These are phyloP conservation scores for Cucumis melo DNA, from an alignment of 306 rosid species.

Conservation along the genomic window DNA sequence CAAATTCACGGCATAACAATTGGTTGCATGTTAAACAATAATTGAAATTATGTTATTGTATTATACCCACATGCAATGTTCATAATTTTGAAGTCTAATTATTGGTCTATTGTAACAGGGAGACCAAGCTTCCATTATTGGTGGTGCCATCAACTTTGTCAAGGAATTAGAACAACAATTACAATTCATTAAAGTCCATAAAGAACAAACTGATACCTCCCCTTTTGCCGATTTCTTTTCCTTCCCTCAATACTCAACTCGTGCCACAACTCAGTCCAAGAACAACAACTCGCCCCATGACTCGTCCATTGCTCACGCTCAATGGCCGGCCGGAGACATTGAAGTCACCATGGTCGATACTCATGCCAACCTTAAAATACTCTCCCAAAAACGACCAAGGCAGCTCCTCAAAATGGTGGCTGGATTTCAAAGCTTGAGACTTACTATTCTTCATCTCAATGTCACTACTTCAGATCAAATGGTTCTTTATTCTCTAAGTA, in stretches of 20 bases:
- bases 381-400: constrained; percentile 35
- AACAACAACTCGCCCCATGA: constrained; percentile 6
- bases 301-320: background rate
- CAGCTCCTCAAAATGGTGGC: constrained; percentile 53
- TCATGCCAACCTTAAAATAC: constrained; percentile 73
- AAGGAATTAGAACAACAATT: constrained; percentile 71
- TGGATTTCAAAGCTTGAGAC: constrained; percentile 47
- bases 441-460: constrained; percentile 71
- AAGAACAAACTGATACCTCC: constrained; percentile 8
- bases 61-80: background rate
- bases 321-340: constrained; percentile 46
- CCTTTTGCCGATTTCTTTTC: constrained; percentile 63
- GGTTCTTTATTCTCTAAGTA: constrained; percentile 71
- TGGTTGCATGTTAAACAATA: background rate
- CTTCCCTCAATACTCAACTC: constrained; percentile 68
- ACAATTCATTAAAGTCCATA: constrained; percentile 45
- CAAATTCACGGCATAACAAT: background rate
- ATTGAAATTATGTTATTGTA: background rate
- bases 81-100: background rate
- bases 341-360: constrained; percentile 80
- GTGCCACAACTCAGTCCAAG: constrained; percentile 15
- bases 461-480: constrained; percentile 38
- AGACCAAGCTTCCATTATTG: constrained; percentile 90
- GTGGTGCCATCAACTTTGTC: constrained; percentile 88
- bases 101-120: constrained; percentile 32